Base-by-base conservation (phyloP, 768 basidiomycete species). In the Kwoniella dejecticola region DNA sequence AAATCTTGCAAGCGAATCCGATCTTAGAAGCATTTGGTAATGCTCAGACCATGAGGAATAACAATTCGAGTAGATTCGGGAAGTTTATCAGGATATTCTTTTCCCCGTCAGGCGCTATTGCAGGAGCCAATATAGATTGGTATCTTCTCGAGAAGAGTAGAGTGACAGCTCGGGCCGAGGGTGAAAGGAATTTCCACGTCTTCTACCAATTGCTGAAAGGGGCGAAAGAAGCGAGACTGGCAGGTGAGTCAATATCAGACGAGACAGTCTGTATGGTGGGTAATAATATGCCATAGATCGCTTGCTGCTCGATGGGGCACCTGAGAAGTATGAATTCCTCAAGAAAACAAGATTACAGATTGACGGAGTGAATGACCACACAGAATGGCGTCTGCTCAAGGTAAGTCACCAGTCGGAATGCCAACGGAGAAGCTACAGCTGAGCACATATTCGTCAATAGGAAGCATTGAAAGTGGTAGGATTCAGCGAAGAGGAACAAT, bases 91-190 rank as follows among this genome's bases (percentile, higher is more conserved):
- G 92, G 45, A 98, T 99, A 63, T 89, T 88, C 74, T 99, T 99
- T 79, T 86, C 90, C 1, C 87, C 89, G 0, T 87, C 90, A 66
- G 94, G 95, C 1, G 91, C 91, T 67, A 99, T 99, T 59, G 89
- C 93, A 0, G 96, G 96, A 0, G 96, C 96, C 24, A 97, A 93
- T 75, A 92, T 98, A 62, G 94, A 99, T 77, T 98, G 96, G 96
- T 99, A 99, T 77, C 82, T 99, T 29, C 81, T 99, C 58, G 96
- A 99, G 82, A 99, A 99, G 83, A 94, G 91, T 73, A 82, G 96
- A 65, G 95, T 99, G 2, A 91, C 95, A 7, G 86, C 86, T 40
- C 82, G 96, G 54, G 90, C 86, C 64, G 87, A 88, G 60, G 90
- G 89, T 0, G 96, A 99, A 80, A 83, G 96, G 31, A 89, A 86